phyloP scores from a whole-genome alignment of 805 yeast genomes.

The Nakazawaea pomicola region DNA sequence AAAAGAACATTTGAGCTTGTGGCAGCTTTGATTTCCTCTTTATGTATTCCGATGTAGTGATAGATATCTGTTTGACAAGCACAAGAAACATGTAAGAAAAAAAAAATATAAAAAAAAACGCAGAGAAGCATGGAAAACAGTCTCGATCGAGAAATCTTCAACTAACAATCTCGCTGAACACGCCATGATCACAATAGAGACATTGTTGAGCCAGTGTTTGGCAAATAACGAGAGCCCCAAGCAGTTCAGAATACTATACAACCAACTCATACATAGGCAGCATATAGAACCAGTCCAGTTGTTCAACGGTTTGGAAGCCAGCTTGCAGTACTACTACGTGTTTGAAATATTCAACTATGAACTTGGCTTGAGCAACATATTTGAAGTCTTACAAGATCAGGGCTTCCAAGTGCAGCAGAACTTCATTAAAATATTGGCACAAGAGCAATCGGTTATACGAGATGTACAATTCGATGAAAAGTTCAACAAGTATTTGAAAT shows the following conservation, averaged over 20 bases:
- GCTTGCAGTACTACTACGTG: constrained; percentile 7
- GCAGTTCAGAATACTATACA: constrained; percentile 8
- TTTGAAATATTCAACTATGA: constrained; percentile 10
- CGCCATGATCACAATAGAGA: constrained; percentile 6
- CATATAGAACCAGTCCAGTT: constrained; percentile 5
- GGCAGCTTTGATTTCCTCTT: too few species aligned
- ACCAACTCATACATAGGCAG: constrained; percentile 5
- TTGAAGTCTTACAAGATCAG: not conserved
- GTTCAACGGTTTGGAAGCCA: not conserved
- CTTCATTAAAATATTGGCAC: constrained; percentile 5
- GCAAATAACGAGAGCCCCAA: constrained; percentile 8
- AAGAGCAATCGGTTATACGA: constrained; percentile 1
- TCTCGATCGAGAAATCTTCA: too few species aligned
- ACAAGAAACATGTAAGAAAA: not conserved
- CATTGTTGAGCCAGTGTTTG: constrained; percentile 1
- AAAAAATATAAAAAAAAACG: not conserved
- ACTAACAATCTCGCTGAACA: too few species aligned
- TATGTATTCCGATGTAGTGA: too few species aligned
- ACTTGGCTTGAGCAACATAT: constrained; percentile 5
- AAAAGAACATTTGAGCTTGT: too few species aligned
- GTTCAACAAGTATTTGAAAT: constrained; percentile 7
- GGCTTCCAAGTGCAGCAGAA: not conserved
- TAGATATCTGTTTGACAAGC: too few species aligned
- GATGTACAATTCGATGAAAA: constrained; percentile 2
- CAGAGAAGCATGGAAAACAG: too few species aligned